Evolutionary conservation across 2,329 filamentous ascomycete species (phyloP), one percentile per base, ranked within the genome.

Genomic region (Ophiostoma quercus): DNA sequence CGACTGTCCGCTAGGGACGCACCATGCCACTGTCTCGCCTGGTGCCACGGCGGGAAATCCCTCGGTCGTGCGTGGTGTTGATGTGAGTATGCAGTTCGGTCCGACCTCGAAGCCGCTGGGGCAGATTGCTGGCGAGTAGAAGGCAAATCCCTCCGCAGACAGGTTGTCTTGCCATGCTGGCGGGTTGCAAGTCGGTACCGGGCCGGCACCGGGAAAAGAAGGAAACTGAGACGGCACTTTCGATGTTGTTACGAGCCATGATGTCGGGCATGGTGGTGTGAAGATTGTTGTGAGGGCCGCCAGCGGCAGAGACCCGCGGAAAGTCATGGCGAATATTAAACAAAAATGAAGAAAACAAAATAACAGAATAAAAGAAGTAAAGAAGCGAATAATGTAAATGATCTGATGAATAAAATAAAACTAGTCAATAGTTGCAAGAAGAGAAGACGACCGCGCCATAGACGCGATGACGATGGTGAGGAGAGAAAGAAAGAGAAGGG

Each of bases 101-200:
- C 78, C 79, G 39, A 78, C 77, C 19, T 71, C 72, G 72, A 81
- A 80, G 6, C 79, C 79, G n/a, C 71, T 73, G 0, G 79, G 79
- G 67, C 79, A 81, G 68, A 80, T 77, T 34, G 79, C 79, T 0
- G 79, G 79, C n/a, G 79, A 80, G 72, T 80, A 81, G 72, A 78
- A 79, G 62, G 76, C 74, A 69, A 81, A 81, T 14, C 79, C 80
- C 32, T 76, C 74, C 51, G 74, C 74, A 5, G 74, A 74, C 37
- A 82, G 71, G 71, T 80, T 80, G 62, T 71, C 68, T 0, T 62
- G 67, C 79, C 79, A 82, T 2, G 70, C 71, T 0, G 80, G 79
- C 22, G 79, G 79, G 69, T 72, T 71, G 19, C 73, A 73, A 12
- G 69, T 67, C 47, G 77, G 69, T 4, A 73, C 73, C 1, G 79